phyloP scores from a whole-genome alignment of 345 rosid genomes.

The Aegle marmelos region DNA sequence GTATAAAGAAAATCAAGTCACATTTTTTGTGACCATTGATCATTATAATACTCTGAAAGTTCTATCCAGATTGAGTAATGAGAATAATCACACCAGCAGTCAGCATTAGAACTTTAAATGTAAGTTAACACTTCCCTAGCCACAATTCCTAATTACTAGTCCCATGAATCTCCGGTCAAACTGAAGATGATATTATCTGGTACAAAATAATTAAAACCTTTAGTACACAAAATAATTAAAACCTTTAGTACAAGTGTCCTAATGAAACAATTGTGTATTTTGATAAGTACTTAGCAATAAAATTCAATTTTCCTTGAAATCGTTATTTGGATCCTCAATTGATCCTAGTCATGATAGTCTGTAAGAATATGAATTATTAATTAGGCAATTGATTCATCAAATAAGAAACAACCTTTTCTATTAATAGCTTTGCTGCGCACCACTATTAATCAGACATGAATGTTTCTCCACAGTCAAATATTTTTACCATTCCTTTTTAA shows the following conservation, averaged over 20 bases:
- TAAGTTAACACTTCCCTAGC: neutral
- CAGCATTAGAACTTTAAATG: neutral
- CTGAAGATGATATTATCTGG: neutral
- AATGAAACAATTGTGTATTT: neutral
- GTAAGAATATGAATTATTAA: neutral
- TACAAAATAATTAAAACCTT: neutral
- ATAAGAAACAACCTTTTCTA: neutral
- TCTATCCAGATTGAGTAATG: neutral
- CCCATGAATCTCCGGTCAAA: neutral
- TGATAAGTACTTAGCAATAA: neutral
- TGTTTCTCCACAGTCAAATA: neutral
- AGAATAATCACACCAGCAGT: neutral
- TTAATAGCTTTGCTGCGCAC: neutral
- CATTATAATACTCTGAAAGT: neutral
- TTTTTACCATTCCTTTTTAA: neutral
- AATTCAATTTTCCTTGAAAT: neutral
- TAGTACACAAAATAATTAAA: too few relatives aligned
- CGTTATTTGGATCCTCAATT: neutral
- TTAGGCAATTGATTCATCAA: neutral
- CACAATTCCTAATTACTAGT: neutral
- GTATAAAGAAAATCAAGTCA: conserved; percentile 21
- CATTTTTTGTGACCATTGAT: neutral
- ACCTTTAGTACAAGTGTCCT: neutral
- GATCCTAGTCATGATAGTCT: neutral
- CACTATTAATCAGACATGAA: neutral